Evolutionary conservation across 2,329 filamentous ascomycete species (phyloP).

Genomic region (Trichoderma lentiforme): DNA sequence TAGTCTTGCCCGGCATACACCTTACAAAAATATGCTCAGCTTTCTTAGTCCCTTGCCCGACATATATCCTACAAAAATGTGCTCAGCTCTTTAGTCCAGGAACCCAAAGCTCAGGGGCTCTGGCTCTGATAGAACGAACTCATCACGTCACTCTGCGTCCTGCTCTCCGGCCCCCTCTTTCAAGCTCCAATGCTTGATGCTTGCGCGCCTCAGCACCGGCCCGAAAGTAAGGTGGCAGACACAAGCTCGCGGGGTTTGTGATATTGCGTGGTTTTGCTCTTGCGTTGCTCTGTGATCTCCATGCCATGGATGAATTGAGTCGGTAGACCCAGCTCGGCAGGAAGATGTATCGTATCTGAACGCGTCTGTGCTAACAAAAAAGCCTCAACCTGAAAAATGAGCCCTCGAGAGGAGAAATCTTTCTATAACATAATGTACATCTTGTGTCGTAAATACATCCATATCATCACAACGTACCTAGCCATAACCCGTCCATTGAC

Average conservation of each 20-base stretch:
- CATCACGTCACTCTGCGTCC: constrained; percentile 23
- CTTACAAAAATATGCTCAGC: background rate
- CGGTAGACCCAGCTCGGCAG: constrained; percentile 36
- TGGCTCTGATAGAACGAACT: constrained; percentile 63
- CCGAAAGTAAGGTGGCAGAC: background rate
- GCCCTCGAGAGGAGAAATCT: constrained; percentile 23
- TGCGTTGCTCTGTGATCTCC: constrained; percentile 60
- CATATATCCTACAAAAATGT: background rate
- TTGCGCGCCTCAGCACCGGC: constrained; percentile 28
- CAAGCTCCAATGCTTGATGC: constrained; percentile 28
- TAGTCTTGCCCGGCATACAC: background rate
- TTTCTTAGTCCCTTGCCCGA: constrained; percentile 52
- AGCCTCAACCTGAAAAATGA: background rate
- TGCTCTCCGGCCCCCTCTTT: background rate
- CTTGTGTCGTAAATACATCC: constrained; percentile 24
- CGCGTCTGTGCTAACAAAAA: constrained; percentile 36
- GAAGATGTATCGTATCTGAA: constrained; percentile 65
- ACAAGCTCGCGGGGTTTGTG: background rate
- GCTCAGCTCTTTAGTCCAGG: constrained; percentile 54
- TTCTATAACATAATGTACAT: constrained; percentile 26
- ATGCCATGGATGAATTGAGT: constrained; percentile 42
- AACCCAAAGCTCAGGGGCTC: constrained; percentile 55
- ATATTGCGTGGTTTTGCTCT: constrained; percentile 43
- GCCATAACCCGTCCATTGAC: background rate
- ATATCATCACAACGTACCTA: constrained; percentile 19